Evolutionary conservation across 441 rosid species (phyloP), one percentile per base, ranked within the genome.

Genomic region (Pelargonium fulgidum): DNA sequence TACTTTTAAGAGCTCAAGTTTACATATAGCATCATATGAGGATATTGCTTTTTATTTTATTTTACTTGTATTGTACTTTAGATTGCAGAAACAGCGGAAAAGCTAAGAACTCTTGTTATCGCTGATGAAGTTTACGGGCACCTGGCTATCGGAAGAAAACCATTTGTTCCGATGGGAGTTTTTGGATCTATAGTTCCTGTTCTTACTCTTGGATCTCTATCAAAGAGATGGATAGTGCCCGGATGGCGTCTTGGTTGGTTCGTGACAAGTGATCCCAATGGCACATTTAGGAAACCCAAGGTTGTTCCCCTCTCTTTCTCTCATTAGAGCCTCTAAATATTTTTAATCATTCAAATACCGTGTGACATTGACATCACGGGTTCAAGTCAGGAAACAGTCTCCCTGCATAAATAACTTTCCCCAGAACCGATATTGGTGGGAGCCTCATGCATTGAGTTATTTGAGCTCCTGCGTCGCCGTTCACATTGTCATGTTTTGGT

Each of bases 221-320:
- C 77, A 5, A 74, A 74, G 69, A 69, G 77, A 69, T 74, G 76
- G 72, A 54, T 73, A 9, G 72, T 64, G n/a, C 76, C 76, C 6
- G 76, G 76, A 13, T 73, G 76, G 73, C 70, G 77, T 26, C 77
- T 74, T 0, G 77, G 77, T 13, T 74, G 73, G 77, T 65, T 74
- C 7, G 77, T 74, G 66, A 74, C 73, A 7, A 74, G 36, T 16
- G 77, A 69, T 44, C 77, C 77, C 10, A 54, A 64, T 17, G 73
- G 70, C 68, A 62, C 44, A 65, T 74, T 69, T 22, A 65, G 70
- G n/a, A 69, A 65, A 10, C 70, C 73, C 36, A 69, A 74, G 77
- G 77, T 74, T 22, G 24, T 22, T 22, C 24, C 24, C 24, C 24
- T 65, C 3, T 3, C 3, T 14, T 13, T 5, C 33, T 26, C 33